These are phyloP conservation scores for Entophlyctis helioformis DNA, from an alignment of 192 early-diverging fungal genomes.

Conservation along the genomic window DNA sequence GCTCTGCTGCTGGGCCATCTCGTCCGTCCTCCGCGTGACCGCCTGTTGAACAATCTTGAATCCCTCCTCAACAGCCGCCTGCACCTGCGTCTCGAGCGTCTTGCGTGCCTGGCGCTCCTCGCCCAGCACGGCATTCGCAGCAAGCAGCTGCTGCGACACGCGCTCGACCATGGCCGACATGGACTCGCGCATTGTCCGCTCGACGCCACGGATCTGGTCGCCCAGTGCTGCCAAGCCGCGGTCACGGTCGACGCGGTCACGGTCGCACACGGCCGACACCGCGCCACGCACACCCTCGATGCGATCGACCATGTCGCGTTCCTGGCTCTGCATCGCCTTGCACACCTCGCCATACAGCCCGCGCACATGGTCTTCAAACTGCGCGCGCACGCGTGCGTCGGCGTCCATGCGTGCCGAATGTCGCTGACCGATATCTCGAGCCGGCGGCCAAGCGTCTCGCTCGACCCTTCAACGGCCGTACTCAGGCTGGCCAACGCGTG, in stretches of 20 bases:
- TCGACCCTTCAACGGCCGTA: constrained; percentile 5
- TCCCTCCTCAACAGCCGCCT: constrained; percentile 13
- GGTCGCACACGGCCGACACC: constrained; percentile 7
- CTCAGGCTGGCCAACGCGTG: constrained; percentile 12
- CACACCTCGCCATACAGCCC: constrained; percentile 17
- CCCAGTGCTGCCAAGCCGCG: not conserved
- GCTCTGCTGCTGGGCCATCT: constrained; percentile 8
- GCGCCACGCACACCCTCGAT: constrained; percentile 12
- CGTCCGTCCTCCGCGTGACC: constrained; percentile 12
- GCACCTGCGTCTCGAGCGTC: constrained; percentile 15
- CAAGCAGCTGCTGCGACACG: constrained; percentile 5
- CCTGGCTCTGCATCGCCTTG: constrained; percentile 10
- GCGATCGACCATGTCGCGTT: constrained; percentile 12
- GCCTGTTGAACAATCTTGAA: constrained; percentile 12
- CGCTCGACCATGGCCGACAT: constrained; percentile 5
- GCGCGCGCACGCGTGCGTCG: constrained; percentile 14
- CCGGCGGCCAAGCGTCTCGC: constrained; percentile 6
- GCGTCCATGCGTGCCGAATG: constrained; percentile 12
- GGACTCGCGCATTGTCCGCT: constrained; percentile 10
- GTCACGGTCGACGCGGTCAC: constrained; percentile 20
- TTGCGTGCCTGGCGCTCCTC: constrained; percentile 8
- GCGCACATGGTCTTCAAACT: constrained; percentile 17
- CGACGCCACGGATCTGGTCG: constrained; percentile 12
- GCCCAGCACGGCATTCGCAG: constrained; percentile 3
- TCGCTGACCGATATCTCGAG: constrained; percentile 16